Base-by-base conservation (phyloP, 805 yeast species). In the Kazachstania viticola region DNA sequence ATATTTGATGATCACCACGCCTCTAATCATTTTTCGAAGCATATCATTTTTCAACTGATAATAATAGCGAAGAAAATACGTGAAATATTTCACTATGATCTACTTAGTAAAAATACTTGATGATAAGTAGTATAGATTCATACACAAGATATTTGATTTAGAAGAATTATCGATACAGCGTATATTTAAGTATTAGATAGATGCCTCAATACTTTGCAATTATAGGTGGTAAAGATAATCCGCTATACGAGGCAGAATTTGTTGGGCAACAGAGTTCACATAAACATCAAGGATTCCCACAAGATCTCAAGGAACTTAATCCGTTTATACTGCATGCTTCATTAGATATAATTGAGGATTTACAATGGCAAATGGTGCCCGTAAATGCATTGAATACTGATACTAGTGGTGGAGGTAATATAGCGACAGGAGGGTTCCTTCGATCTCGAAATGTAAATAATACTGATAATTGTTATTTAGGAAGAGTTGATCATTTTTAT, bases 251-350 rank as follows among this genome's bases (percentile, higher is more conserved):
- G 49, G 67, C 84, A 6, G 95, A 85, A 48, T 77, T 87, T 22
- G 37, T 40, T 15, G 37, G 49, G 81, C 11, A 87, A 80, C 48
- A 94, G 81, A 52, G 65, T 78, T 19, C 22, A n/a, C 17, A 94
- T 81, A 48, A 75, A 81, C 34, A 36, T 28, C 32, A 37, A 14
- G 43, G 45, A 48, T 79, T 85, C 43, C 67, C 87, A 1, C 62
- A 71, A 7, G 81, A 76, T 30, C 70, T 83, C 53, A 69, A 69
- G 44, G 95, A 88, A 48, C 59, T 88, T 23, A 75, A 79, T 42
- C 96, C 95, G 15, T 88, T 85, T 48, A 75, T 91, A 18, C 69
- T 87, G 22, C 94, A 91, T 49, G 72, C 95, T 1, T 74, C 97
- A 2, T 58, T 91, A 23, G 98, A 91, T 54, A 66, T 91, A n/a